These are phyloP conservation scores for Aspergillus pseudoterreus DNA, from an alignment of 2,329 filamentous ascomycete genomes.

Conservation along the genomic window DNA sequence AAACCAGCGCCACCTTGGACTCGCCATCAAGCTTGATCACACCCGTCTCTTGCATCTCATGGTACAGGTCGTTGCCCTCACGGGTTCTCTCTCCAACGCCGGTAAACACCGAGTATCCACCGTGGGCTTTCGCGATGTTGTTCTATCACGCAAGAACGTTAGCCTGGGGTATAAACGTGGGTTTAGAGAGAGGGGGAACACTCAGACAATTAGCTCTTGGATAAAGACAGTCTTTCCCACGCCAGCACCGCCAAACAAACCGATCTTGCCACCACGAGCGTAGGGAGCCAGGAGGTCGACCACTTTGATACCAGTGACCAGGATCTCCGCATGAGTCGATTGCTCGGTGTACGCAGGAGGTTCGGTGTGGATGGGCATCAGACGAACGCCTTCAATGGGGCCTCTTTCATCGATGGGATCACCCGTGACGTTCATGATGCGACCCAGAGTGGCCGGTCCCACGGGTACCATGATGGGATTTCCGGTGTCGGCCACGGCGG, in stretches of 20 bases:
- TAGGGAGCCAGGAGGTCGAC: conserved; percentile 98
- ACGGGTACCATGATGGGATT: conserved; percentile 95
- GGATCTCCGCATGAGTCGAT: conserved; percentile 92
- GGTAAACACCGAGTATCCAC: conserved; percentile 99
- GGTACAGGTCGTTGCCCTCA: conserved; percentile 99
- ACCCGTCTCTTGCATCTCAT: conserved; percentile 99
- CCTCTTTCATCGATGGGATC: conserved; percentile 99
- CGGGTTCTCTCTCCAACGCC: conserved; percentile 99
- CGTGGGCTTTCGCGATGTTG: conserved; percentile 99
- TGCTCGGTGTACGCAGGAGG: conserved; percentile 90
- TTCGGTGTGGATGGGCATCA: conserved; percentile 87
- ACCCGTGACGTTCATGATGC: conserved; percentile 99
- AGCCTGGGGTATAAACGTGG: neutral
- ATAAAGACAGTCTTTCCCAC: conserved; percentile 99
- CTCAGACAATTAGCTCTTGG: conserved; percentile 88
- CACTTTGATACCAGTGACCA: conserved; percentile 99
- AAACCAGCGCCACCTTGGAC: conserved; percentile 98
- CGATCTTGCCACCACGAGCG: conserved; percentile 99
- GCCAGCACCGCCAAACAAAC: conserved; percentile 99
- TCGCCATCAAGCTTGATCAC: conserved; percentile 99
- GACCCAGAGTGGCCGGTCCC: conserved; percentile 86
- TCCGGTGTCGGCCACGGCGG: conserved; percentile 81
- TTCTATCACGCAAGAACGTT: conserved; percentile 52
- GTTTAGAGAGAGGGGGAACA: conserved; percentile 2
- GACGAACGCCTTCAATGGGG: conserved; percentile 90